Evolutionary conservation across 2,329 filamentous ascomycete genomes (phyloP).

Genomic region (Paecilomyces formosus): DNA sequence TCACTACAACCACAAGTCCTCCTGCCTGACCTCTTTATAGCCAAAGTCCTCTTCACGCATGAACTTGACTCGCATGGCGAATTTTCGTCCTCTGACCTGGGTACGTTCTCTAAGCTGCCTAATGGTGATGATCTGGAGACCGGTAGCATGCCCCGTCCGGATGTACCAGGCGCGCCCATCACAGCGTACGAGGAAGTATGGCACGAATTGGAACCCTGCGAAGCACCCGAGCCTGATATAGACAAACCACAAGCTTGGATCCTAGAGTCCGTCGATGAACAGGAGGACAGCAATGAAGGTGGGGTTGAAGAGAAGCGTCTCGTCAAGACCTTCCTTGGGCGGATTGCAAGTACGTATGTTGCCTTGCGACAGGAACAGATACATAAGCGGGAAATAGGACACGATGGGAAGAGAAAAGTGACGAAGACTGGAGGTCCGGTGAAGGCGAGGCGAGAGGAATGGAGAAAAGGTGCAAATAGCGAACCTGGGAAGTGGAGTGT

Average conservation of each 20-base stretch:
- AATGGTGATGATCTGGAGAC: slow-evolving; percentile 35
- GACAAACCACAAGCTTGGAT: neutral
- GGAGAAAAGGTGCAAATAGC: neutral
- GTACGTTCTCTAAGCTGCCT: slow-evolving; percentile 28
- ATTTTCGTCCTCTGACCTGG: slow-evolving; percentile 7
- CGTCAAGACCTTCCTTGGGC: neutral
- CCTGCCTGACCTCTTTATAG: neutral
- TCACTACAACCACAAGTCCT: neutral
- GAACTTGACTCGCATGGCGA: neutral
- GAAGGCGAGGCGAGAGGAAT: neutral
- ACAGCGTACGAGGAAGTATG: neutral
- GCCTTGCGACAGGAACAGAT: neutral
- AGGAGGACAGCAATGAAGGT: neutral
- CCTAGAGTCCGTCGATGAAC: neutral
- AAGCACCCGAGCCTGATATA: neutral
- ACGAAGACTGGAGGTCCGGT: neutral
- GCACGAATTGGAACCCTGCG: neutral
- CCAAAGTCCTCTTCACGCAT: neutral
- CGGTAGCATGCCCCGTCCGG: slow-evolving; percentile 26
- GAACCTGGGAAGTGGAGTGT: neutral
- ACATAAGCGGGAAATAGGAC: neutral
- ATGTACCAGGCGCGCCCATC: neutral
- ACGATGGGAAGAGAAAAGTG: neutral
- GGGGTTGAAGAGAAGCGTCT: neutral
- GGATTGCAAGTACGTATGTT: neutral